Evolutionary conservation across 495 filamentous ascomycete genomes (phyloP).

Genomic region (Recurvomyces mirabilis): DNA sequence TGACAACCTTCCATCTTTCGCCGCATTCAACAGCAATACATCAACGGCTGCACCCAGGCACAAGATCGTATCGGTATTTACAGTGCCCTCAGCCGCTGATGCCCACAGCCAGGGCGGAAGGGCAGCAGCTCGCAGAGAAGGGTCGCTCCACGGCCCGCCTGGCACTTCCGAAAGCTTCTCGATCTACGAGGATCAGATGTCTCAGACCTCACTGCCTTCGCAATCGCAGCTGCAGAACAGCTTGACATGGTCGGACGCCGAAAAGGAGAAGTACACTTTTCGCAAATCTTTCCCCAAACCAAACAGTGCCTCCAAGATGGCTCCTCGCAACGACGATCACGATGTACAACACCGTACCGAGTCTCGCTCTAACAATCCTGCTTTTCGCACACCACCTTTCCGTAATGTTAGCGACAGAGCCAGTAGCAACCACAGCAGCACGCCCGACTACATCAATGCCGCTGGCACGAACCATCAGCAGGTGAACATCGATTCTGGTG

Average conservation of each 20-base stretch:
- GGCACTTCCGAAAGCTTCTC: background rate
- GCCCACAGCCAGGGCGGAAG: background rate
- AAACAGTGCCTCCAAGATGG: conserved; percentile 17
- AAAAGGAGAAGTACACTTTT: conserved; percentile 10
- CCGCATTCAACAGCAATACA: conserved; percentile 3
- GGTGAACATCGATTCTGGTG: conserved; percentile 7
- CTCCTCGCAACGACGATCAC: background rate
- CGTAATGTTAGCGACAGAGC: background rate
- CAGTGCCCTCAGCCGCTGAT: background rate
- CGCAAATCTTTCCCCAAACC: conserved; percentile 7
- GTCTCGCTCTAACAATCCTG: background rate
- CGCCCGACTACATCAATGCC: conserved; percentile 15
- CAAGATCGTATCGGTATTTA: background rate
- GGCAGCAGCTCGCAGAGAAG: background rate
- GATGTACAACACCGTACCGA: background rate
- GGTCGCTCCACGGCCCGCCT: background rate
- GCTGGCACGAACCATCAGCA: conserved; percentile 4
- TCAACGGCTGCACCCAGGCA: background rate
- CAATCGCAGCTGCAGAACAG: background rate
- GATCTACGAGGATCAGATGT: conserved; percentile 1
- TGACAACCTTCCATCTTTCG: conserved; percentile 15
- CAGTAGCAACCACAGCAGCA: conserved; percentile 11
- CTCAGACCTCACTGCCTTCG: background rate
- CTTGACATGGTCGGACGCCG: background rate
- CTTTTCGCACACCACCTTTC: background rate